A percentile compares a stretch with the other conserved stretches of the same genome.
phyloP scores from a whole-genome alignment of 169 alveolate genomes.

The Plasmodium vivax region DNA sequence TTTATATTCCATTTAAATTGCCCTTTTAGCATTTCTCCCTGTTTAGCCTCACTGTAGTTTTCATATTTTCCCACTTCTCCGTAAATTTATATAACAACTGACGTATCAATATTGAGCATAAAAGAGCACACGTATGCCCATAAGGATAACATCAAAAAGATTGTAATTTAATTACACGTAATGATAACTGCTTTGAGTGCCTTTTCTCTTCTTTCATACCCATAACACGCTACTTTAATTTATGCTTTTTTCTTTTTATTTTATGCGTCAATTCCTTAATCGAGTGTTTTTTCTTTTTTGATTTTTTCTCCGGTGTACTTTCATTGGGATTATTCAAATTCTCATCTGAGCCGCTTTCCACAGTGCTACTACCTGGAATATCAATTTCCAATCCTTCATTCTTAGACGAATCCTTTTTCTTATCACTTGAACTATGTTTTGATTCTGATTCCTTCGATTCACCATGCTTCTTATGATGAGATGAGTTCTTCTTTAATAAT shows the following conservation, averaged over 20 bases:
- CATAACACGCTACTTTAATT: background rate
- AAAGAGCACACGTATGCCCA: background rate
- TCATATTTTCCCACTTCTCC: background rate
- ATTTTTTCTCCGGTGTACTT: background rate
- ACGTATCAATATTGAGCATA: background rate
- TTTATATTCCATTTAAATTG: background rate
- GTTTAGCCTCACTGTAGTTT: background rate
- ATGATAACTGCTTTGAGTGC: background rate
- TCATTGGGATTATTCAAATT: background rate
- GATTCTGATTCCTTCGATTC: background rate
- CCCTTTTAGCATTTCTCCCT: background rate
- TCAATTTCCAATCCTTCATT: background rate
- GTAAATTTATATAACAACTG: background rate
- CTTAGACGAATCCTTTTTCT: background rate
- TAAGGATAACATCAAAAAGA: background rate
- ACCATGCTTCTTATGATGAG: background rate
- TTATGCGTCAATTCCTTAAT: background rate
- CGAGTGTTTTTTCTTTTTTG: background rate
- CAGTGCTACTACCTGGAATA: background rate
- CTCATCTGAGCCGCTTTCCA: background rate
- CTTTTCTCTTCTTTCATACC: background rate
- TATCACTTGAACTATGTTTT: background rate
- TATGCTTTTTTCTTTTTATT: background rate
- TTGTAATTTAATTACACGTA: background rate
- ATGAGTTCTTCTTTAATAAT: background rate